Base-by-base conservation (phyloP, 2,329 filamentous ascomycete genomes). In the Apiospora koreana region DNA sequence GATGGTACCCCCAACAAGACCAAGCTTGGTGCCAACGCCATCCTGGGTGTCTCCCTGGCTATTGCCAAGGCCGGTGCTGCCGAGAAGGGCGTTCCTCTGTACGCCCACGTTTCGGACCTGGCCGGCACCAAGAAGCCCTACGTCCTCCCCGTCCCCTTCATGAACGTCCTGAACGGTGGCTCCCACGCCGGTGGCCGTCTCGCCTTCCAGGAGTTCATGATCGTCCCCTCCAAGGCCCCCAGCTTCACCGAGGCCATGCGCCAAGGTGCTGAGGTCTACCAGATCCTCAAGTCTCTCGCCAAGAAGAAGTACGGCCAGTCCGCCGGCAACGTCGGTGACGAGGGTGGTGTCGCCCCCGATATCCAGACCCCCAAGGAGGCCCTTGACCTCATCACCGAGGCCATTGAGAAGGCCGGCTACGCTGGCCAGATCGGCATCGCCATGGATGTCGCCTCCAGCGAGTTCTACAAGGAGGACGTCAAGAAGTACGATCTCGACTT, bases 401-500 rank as follows among this genome's bases (percentile, higher is more conserved):
- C 96, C 81, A 99, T 99, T 76, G 94, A 98, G 86, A 86, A 94
- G 86, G 93, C 95, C 76, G 96, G 96, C 77, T 98, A 99, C 89
- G 94, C 93, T 71, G 96, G 95, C 84, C 88, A 96, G 89, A 92
- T 99, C 83, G 94, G 97, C 85, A 99, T 99, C 79, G 96, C 96
- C 82, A 97, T 99, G 94, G 96, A 99, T 81, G 95, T 98, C 82
- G 96, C 96, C 76, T 98, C 96, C 75, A 97, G 93, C 88, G 96
- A 99, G 86, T 99, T 99, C 90, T 99, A 99, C 93, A 98, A 98
- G 88, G 85, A 87, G 79, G 94, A 96, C 68, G 95, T 87, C 83
- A 98, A 98, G 93, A 98, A 98, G 90, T 99, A 99, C 90, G 96
- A 99, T 82, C 90, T 99, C 75, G 96, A 98, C 92, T 99, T 98